Evolutionary conservation across 768 basidiomycete species (phyloP).

Genomic region (Myochromella boudieri): DNA sequence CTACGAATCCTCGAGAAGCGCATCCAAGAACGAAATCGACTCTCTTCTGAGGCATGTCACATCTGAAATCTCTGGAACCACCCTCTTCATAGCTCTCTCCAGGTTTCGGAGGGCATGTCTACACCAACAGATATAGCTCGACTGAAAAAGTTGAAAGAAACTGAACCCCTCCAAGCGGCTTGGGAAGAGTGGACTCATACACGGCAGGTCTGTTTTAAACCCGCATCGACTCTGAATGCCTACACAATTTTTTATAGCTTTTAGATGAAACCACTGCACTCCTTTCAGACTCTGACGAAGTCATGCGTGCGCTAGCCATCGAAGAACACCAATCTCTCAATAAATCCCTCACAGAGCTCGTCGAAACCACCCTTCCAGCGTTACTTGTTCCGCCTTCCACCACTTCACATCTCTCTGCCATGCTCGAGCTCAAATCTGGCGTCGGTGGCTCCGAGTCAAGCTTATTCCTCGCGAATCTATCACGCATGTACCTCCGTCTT

Average conservation of each 20-base stretch:
- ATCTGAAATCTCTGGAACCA: not conserved
- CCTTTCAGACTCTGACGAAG: constrained; percentile 70
- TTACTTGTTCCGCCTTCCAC: constrained; percentile 73
- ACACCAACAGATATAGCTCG: constrained; percentile 55
- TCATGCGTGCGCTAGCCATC: constrained; percentile 70
- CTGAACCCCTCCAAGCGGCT: constrained; percentile 63
- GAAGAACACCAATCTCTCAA: constrained; percentile 61
- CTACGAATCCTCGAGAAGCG: constrained; percentile 54
- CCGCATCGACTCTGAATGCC: not conserved
- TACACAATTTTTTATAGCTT: constrained; percentile 47
- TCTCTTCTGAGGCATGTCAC: constrained; percentile 43
- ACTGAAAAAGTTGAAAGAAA: constrained; percentile 65
- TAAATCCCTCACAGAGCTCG: constrained; percentile 28
- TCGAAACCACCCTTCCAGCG: constrained; percentile 56
- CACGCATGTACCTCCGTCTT: constrained; percentile 80
- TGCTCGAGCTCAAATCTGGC: constrained; percentile 90
- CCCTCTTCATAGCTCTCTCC: constrained; percentile 8
- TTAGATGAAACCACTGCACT: constrained; percentile 62
- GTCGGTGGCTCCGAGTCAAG: constrained; percentile 90
- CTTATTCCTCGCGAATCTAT: constrained; percentile 74
- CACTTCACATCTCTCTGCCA: constrained; percentile 67
- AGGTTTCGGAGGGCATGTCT: constrained; percentile 57
- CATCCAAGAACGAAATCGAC: constrained; percentile 45
- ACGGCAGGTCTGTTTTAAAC: constrained; percentile 47
- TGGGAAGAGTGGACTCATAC: constrained; percentile 67